Evolutionary conservation across 2,329 filamentous ascomycete species (phyloP), one percentile per base, ranked within the genome.

Genomic region (Celoporthe dispersa): DNA sequence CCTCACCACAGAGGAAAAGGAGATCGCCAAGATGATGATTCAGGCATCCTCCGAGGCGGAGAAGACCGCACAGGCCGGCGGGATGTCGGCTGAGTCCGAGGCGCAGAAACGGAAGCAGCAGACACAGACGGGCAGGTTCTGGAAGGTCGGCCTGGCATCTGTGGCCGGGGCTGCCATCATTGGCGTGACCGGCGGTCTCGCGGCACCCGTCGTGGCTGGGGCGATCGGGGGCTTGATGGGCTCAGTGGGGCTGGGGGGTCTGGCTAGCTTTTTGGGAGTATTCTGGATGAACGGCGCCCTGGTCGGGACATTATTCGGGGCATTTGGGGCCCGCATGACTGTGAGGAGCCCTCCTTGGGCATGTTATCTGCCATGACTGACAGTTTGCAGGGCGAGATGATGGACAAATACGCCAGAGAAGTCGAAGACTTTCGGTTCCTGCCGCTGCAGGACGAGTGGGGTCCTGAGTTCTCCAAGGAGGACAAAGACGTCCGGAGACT

Each of bases 131-230:
- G 85, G 88, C 28, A 85, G 94, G 11, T 92, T 92, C 78, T 97
- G 93, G 93, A 98, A 97, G 78, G 94, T 98, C 28, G 94, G 94
- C 0, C 84, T 98, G 35, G 95, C 94, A 0, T 93, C 92, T 11
- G 93, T 97, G 0, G 94, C 93, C 0, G 95, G 95, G 14, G 95
- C 95, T 1, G 93, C 92, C 0, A 83, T 97, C 1, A 94, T 98
- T n/a, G 94, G 94, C 7, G 88, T 98, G 3, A 97, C 94, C 0
- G 94, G 94, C 25, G 94, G 94, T 1, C 84, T 97, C n/a, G 94
- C 94, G 0, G 94, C 94, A 0, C 94, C 94, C 0, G 84, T 97
- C 0, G 91, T 97, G 19, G 94, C 94, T 4, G 94, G 94, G 4
- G 94, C 94, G 0, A 86, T 98, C 19, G 94, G 94, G 2, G 91